These are phyloP conservation scores for Elaeagnus macrophylla DNA, from an alignment of 306 rosid genomes.

Conservation along the genomic window DNA sequence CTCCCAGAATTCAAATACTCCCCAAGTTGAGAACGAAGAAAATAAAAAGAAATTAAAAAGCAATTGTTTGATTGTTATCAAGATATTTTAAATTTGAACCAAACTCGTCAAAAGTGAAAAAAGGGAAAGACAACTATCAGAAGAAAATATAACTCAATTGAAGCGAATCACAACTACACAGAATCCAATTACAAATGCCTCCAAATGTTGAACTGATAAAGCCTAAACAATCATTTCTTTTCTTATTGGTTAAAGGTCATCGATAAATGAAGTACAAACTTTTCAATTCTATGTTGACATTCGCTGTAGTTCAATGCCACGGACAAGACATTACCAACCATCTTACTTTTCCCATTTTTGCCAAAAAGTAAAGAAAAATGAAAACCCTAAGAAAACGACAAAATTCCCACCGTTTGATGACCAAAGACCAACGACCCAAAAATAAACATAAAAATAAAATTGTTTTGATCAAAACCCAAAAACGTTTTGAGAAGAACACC, in stretches of 20 bases:
- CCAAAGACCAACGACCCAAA: slow-evolving; percentile 29
- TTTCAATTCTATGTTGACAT: not conserved
- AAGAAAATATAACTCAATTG: not conserved
- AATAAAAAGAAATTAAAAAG: not conserved
- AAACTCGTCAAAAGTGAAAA: slow-evolving; percentile 1
- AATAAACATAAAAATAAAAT: not conserved
- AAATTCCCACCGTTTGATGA: slow-evolving; percentile 25
- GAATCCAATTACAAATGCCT: slow-evolving; percentile 10
- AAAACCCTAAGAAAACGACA: slow-evolving; percentile 41
- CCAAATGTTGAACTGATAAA: slow-evolving; percentile 27
- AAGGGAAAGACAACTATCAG: not conserved
- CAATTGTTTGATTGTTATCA: too few relatives aligned
- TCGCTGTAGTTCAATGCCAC: not conserved
- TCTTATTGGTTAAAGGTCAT: slow-evolving; percentile 2
- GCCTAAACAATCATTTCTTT: slow-evolving; percentile 2
- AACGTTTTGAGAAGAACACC: too few relatives aligned
- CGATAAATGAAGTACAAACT: slow-evolving; percentile 2
- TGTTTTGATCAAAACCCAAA: not conserved
- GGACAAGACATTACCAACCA: slow-evolving; percentile 23
- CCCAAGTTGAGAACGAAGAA: slow-evolving; percentile 14
- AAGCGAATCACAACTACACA: slow-evolving; percentile 12
- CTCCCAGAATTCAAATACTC: slow-evolving; percentile 13
- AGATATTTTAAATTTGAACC: too few relatives aligned
- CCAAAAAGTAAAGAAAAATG: slow-evolving; percentile 14
- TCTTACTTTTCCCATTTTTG: not conserved